Evolutionary conservation across 2,329 filamentous ascomycete species (phyloP), one percentile per base, ranked within the genome.

Genomic region (Dactylellina sp.): DNA sequence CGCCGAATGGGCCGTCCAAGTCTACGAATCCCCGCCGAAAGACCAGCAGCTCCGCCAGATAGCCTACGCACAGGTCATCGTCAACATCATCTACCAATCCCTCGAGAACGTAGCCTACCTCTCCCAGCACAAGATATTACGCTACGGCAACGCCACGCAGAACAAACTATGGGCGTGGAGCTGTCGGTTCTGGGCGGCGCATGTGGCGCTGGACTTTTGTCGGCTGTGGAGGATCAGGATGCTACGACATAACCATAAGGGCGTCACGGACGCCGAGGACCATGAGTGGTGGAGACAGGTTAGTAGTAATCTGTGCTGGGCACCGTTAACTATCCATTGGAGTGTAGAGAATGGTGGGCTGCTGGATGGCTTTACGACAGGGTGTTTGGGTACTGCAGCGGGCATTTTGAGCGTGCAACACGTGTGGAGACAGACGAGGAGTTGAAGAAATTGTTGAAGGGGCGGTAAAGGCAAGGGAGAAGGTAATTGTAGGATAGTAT

Each of bases 41-140:
- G 86, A 86, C 78, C 80, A 78, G 1, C 76, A 82, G 49, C 82
- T 84, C 75, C 84, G 81, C 76, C 75, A 79, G 16, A 82, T 97
- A 49, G 86, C 87, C 20, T 89, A 88, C 81, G 83, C 86, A 5
- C 91, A 95, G 80, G 86, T 97, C 18, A 76, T 85, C 9, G 84
- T 87, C 9, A 90, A 91, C 80, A 81, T 90, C 7, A 80, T 83
- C 7, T 96, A 91, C 83, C 93, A 97, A 82, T 82, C 87, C 0
- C 84, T 94, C 42, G 95, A 99, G 84, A 97, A 97, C 82, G 85
- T 86, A 40, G 90, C 90, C 14, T 96, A 90, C 83, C 85, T 98
- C 39, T 85, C 88, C 1, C 84, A 84, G 72, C 93, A 93, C 80
- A 89, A 89, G 18, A 86, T 96, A 2, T 80, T 97, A 56, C 84